phyloP scores from a whole-genome alignment of 768 basidiomycete genomes.

The Tricholoma sp. region DNA sequence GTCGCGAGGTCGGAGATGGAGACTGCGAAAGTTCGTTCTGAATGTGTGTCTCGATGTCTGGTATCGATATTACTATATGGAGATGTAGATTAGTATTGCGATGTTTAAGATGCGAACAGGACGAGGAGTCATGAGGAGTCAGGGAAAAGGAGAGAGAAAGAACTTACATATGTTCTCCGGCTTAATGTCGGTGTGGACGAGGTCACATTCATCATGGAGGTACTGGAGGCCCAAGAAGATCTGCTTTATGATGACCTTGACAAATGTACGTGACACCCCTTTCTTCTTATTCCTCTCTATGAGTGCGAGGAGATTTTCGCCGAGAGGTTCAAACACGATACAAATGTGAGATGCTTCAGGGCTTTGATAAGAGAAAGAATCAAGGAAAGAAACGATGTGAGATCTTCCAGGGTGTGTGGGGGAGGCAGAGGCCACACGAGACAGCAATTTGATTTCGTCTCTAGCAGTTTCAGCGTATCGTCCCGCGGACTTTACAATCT shows the following conservation, averaged over 20 bases:
- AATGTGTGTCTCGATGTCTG: slow-evolving; percentile 75
- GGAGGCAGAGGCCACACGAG: slow-evolving; percentile 65
- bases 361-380: slow-evolving; percentile 77
- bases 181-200: slow-evolving; percentile 92
- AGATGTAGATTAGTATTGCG: slow-evolving; percentile 21
- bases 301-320: slow-evolving; percentile 70
- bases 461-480: slow-evolving; percentile 95
- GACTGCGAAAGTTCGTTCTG: slow-evolving; percentile 60
- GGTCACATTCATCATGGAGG: slow-evolving; percentile 86
- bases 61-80: slow-evolving; percentile 72
- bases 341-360: slow-evolving; percentile 78
- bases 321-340: slow-evolving; percentile 86
- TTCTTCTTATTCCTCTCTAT: slow-evolving; percentile 77
- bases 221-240: slow-evolving; percentile 86
- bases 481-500: slow-evolving; percentile 91
- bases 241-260: slow-evolving; percentile 84
- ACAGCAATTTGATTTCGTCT: slow-evolving; percentile 92
- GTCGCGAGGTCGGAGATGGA: slow-evolving; percentile 69
- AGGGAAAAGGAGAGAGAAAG: slow-evolving; percentile 7
- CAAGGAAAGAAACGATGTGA: slow-evolving; percentile 85
- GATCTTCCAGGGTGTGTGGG: slow-evolving; percentile 73
- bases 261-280: slow-evolving; percentile 76
- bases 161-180: slow-evolving; percentile 91
- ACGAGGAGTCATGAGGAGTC: slow-evolving; percentile 10
- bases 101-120: slow-evolving; percentile 23